phyloP scores from a whole-genome alignment of 352 stramenopile genomes.

The Chrysophaeum taylorii region DNA sequence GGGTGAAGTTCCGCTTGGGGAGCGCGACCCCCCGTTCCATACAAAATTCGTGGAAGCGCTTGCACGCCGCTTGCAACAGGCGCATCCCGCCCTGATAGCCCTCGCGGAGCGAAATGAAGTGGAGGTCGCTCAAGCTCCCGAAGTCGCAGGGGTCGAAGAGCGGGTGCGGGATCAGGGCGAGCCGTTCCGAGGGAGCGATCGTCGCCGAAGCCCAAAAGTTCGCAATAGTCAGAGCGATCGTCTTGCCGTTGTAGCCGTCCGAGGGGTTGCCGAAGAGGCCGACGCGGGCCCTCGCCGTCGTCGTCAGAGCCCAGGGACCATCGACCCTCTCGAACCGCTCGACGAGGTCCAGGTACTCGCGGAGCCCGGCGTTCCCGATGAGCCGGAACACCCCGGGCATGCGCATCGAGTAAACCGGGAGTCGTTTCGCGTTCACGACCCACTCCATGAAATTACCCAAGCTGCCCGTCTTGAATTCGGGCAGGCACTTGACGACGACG shows the following conservation, averaged over 20 bases:
- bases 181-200: constrained; percentile 9
- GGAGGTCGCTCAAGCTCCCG: constrained; percentile 22
- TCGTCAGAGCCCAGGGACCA: not conserved
- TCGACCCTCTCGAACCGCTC: constrained; percentile 13
- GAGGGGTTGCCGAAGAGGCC: constrained; percentile 44
- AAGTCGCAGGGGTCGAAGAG: constrained; percentile 36
- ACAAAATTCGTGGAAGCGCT: constrained; percentile 33
- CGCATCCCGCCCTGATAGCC: constrained; percentile 33
- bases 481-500: not conserved
- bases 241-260: constrained; percentile 42
- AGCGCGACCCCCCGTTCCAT: constrained; percentile 28
- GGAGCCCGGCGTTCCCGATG: constrained; percentile 19
- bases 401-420: constrained; percentile 17
- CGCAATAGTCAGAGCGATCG: constrained; percentile 33
- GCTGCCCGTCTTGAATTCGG: not conserved
- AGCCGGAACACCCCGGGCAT: constrained; percentile 21
- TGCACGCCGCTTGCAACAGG: constrained; percentile 34
- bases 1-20: constrained; percentile 23
- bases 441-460: constrained; percentile 12
- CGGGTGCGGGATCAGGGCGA: constrained; percentile 30
- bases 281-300: constrained; percentile 22
- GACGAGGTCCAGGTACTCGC: constrained; percentile 20
- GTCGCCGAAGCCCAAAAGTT: constrained; percentile 36
- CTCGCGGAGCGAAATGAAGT: constrained; percentile 14
- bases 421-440: not conserved